phyloP scores from a whole-genome alignment of 495 filamentous ascomycete species.

The Aspergillus bertholletiae region DNA sequence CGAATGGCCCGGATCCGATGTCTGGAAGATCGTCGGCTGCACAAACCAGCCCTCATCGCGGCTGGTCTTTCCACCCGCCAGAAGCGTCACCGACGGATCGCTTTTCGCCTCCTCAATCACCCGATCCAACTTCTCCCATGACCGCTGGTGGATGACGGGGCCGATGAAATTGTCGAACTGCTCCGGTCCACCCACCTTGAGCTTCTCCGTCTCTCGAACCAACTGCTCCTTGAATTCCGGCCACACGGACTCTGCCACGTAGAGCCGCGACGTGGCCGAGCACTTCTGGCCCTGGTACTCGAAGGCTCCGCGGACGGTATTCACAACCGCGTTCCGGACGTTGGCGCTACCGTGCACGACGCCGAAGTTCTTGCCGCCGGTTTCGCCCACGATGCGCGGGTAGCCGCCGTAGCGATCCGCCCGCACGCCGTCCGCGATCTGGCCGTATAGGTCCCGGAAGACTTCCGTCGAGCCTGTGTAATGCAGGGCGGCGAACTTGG shows the following conservation, averaged over 20 bases:
- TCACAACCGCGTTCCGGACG: conserved; percentile 67
- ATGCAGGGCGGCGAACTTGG: conserved; percentile 72
- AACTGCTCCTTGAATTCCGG: conserved; percentile 62
- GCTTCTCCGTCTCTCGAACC: conserved; percentile 58
- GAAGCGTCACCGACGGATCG: conserved; percentile 56
- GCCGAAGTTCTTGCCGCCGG: conserved; percentile 89
- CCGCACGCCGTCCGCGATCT: conserved; percentile 68
- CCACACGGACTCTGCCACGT: conserved; percentile 68
- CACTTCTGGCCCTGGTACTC: conserved; percentile 89
- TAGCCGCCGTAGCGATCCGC: conserved; percentile 71
- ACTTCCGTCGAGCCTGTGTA: conserved; percentile 81
- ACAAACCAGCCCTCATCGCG: conserved; percentile 61
- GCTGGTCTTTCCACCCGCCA: conserved; percentile 59
- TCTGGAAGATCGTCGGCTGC: conserved; percentile 63
- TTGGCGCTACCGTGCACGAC: conserved; percentile 71
- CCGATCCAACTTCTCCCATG: conserved; percentile 48
- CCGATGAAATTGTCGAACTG: conserved; percentile 61
- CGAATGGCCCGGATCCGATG: conserved; percentile 58
- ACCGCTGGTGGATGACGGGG: conserved; percentile 52
- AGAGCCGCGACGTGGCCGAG: conserved; percentile 73
- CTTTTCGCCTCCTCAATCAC: conserved; percentile 62
- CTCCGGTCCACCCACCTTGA: conserved; percentile 66
- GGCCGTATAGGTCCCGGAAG: conserved; percentile 73
- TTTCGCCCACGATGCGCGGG: conserved; percentile 82
- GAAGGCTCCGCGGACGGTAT: conserved; percentile 79